phyloP scores from a whole-genome alignment of 805 yeast genomes.

The Yamadazyma laniorum region DNA sequence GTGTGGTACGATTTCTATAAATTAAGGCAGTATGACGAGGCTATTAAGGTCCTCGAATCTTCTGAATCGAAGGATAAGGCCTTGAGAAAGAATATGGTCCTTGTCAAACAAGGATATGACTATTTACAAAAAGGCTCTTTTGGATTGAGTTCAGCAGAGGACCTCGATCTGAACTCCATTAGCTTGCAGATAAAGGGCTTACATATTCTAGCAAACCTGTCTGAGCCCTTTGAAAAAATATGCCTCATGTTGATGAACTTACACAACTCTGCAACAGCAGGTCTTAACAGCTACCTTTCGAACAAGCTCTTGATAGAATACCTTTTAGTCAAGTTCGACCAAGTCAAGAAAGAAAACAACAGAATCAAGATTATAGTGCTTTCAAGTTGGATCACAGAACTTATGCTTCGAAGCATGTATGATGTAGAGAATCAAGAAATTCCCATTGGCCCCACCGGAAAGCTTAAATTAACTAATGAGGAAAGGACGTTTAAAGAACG shows the following conservation, averaged over 20 bases:
- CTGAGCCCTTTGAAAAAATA: conserved; percentile 66
- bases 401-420: conserved; percentile 49
- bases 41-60: conserved; percentile 43
- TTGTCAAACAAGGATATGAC: conserved; percentile 39
- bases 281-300: conserved; percentile 5
- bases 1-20: conserved; percentile 61
- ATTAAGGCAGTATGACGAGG: conserved; percentile 58
- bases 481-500: conserved; percentile 3
- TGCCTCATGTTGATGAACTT: conserved; percentile 48
- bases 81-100: conserved; percentile 28
- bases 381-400: conserved; percentile 65
- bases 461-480: conserved; percentile 1
- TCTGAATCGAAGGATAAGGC: conserved; percentile 11
- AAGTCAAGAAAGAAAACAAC: conserved; percentile 26
- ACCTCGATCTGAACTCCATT: conserved; percentile 12
- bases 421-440: conserved; percentile 31
- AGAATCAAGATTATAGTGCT: conserved; percentile 43
- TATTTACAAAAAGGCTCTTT: conserved; percentile 33
- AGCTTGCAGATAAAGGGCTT: conserved; percentile 42
- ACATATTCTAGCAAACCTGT: conserved; percentile 53
- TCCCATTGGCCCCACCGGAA: neutral
- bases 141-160: conserved; percentile 23
- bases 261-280: conserved; percentile 5
- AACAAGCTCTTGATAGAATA: conserved; percentile 33
- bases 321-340: conserved; percentile 28